Evolutionary conservation across 2,329 filamentous ascomycete species (phyloP), one percentile per base, ranked within the genome.

Genomic region (Exophiala lecanii-corni): DNA sequence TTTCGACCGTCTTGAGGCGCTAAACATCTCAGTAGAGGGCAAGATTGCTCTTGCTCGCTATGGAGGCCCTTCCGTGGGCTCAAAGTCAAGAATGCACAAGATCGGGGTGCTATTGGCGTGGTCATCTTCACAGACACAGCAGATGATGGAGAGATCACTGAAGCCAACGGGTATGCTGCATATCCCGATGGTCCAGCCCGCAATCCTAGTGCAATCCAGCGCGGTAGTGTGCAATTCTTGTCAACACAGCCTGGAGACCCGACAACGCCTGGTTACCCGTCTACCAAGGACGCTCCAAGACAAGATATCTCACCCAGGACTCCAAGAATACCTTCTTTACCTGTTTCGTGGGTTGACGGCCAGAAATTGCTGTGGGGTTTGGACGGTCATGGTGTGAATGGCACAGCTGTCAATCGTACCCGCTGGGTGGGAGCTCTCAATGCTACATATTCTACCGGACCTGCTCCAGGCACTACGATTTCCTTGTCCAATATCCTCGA

Each of bases 21-120:
- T 70, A 5, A 67, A 67, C 19, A 64, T 73, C 10, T 52, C 65
- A 16, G 60, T 72, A 2, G 61, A 71, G 45, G 69, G 70, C 39
- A 73, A 72, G 50, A 71, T 72, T 45, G 70, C 69, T 2, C 50
- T 73, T n/a, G 62, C 68, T 16, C 65, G 64, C 45, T 72, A 71
- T 40, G 66, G 67, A 15, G 66, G 67, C 2, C 66, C 1, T 70
- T 70, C 55, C 61, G 70, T 39, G 69, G 69, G 2, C 55, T 72
- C 17, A 73, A 73, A 45, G 68, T 72, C 18, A 71, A 71, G 56
- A 71, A 70, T 40, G 66, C 69, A 3, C 64, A 70, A 42, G 63
- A 67, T 5, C 48, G 66, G 37, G 67, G 67, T 28, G 68, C 71
- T 65, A 61, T 70, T 31, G 69, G 66, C 12, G 51, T 55, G n/a